A percentile compares a stretch with the other conserved stretches of the same genome.
Evolutionary conservation across 1,284 basidiomycete species (phyloP).

Genomic region (Fomitiporia mediterranea): DNA sequence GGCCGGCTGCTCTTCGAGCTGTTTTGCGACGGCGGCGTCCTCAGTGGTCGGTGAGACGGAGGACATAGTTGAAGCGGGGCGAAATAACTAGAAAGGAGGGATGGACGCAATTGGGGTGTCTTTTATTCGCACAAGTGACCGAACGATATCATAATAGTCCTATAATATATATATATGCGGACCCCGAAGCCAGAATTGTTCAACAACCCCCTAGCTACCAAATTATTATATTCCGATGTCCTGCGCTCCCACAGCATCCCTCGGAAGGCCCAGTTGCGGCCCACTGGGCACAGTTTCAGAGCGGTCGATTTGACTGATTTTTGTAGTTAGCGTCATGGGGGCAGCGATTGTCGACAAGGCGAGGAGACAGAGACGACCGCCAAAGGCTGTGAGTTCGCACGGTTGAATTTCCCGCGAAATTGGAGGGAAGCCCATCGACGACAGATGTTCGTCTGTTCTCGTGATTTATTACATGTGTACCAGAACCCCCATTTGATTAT

Average conservation of each 20-base stretch:
- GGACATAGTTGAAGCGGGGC: slow-evolving; percentile 35
- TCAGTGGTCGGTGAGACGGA: slow-evolving; percentile 37
- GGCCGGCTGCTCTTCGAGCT: slow-evolving; percentile 42
- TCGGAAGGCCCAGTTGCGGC: no score
- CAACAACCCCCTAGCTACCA: slow-evolving; percentile 27
- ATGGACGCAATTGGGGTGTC: slow-evolving; percentile 29
- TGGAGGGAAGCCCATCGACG: slow-evolving; percentile 1
- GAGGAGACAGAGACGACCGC: neutral
- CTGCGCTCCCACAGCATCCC: no score
- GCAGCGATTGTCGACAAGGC: neutral
- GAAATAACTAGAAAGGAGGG: slow-evolving; percentile 24
- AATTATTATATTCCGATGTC: slow-evolving; percentile 34
- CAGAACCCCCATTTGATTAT: neutral
- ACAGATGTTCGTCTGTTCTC: slow-evolving; percentile 2
- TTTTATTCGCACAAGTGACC: slow-evolving; percentile 10
- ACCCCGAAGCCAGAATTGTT: slow-evolving; percentile 59
- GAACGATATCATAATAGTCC: slow-evolving; percentile 14
- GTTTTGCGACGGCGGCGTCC: slow-evolving; percentile 35
- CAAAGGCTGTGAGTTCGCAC: slow-evolving; percentile 25
- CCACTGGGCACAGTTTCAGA: no score
- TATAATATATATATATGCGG: slow-evolving; percentile 1
- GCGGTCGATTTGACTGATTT: slow-evolving; percentile 13
- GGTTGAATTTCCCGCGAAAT: slow-evolving; percentile 32
- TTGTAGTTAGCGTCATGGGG: neutral
- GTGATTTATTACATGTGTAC: neutral